Percentiles rank a stretch among this genome's conserved stretches.
These are phyloP conservation scores for Dillenia turbinata DNA, from an alignment of 164 flowering plant genomes.

Conservation along the genomic window DNA sequence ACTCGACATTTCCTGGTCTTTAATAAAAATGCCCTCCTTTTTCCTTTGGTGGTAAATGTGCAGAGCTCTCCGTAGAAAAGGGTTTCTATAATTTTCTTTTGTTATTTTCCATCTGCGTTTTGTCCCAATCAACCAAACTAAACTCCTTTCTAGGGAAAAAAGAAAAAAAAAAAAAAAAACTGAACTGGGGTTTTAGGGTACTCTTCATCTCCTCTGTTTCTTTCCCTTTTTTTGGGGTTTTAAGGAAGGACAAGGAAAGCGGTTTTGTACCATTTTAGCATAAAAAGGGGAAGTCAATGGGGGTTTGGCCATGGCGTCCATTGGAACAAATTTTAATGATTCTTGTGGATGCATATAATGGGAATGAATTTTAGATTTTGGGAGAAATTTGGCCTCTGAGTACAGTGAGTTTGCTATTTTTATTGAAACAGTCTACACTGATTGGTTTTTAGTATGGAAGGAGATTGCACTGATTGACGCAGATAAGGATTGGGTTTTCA, in stretches of 20 bases:
- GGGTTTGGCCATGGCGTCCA: not conserved
- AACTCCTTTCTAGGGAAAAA: too few relatives aligned
- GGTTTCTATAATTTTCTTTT: too few relatives aligned
- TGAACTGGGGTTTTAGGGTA: slow-evolving; percentile 21
- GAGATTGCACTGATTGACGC: slow-evolving; percentile 31
- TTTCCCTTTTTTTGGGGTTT: too few relatives aligned
- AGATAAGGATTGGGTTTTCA: slow-evolving; percentile 8
- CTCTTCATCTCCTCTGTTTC: too few relatives aligned
- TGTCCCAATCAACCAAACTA: too few relatives aligned
- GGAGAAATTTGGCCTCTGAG: slow-evolving; percentile 8
- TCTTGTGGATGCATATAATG: slow-evolving; percentile 13
- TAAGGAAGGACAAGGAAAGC: too few relatives aligned
- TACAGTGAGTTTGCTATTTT: slow-evolving; percentile 15
- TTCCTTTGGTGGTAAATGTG: too few relatives aligned
- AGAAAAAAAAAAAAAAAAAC: too few relatives aligned
- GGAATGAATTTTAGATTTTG: slow-evolving; percentile 19
- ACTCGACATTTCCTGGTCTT: too few relatives aligned
- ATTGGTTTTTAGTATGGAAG: slow-evolving; percentile 42
- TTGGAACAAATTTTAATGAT: slow-evolving; percentile 8
- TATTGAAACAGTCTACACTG: slow-evolving; percentile 10
- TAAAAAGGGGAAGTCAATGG: not conserved
- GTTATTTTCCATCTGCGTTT: too few relatives aligned
- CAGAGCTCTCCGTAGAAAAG: too few relatives aligned
- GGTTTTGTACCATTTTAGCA: slow-evolving; percentile 15
- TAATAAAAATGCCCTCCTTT: not conserved